A percentile compares a stretch with the other conserved stretches of the same genome.
These are phyloP conservation scores for Pythium aristosporum DNA, from an alignment of 352 stramenopile species.

Conservation along the genomic window DNA sequence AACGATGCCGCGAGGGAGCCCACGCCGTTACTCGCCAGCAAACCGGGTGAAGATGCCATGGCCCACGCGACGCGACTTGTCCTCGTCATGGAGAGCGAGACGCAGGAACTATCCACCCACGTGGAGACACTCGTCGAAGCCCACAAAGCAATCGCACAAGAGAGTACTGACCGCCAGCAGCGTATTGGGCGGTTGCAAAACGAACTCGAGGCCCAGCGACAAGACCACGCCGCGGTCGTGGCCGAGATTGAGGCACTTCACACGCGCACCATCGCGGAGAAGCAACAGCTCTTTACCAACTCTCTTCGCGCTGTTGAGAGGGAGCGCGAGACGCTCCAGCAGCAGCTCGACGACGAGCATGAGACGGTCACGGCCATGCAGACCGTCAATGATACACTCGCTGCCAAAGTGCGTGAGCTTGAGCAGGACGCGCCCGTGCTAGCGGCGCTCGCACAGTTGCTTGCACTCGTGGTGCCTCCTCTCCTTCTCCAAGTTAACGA, in stretches of 20 bases:
- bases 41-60: background rate
- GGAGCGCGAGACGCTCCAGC: slow-evolving; percentile 34
- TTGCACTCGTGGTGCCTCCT: slow-evolving; percentile 55
- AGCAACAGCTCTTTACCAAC: slow-evolving; percentile 38
- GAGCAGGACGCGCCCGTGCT: slow-evolving; percentile 52
- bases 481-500: slow-evolving; percentile 71
- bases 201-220: slow-evolving; percentile 35
- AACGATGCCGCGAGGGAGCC: background rate
- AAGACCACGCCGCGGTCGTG: slow-evolving; percentile 37
- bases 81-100: slow-evolving; percentile 10
- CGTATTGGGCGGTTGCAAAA: slow-evolving; percentile 26
- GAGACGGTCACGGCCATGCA: slow-evolving; percentile 18
- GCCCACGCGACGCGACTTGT: background rate
- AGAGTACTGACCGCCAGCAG: slow-evolving; percentile 28
- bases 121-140: slow-evolving; percentile 22
- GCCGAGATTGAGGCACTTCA: slow-evolving; percentile 50
- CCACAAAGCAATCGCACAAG: slow-evolving; percentile 16
- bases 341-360: slow-evolving; percentile 31
- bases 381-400: slow-evolving; percentile 27
- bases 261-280: slow-evolving; percentile 33
- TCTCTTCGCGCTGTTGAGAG: slow-evolving; percentile 34
- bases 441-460: slow-evolving; percentile 47
- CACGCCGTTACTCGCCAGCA: background rate
- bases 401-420: slow-evolving; percentile 31
- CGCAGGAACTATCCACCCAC: slow-evolving; percentile 3